A percentile compares a stretch with the other conserved stretches of the same genome.
Conservation (phyloP, 2,329 filamentous ascomycete genomes). For the Apiospora malaysiana region DNA sequence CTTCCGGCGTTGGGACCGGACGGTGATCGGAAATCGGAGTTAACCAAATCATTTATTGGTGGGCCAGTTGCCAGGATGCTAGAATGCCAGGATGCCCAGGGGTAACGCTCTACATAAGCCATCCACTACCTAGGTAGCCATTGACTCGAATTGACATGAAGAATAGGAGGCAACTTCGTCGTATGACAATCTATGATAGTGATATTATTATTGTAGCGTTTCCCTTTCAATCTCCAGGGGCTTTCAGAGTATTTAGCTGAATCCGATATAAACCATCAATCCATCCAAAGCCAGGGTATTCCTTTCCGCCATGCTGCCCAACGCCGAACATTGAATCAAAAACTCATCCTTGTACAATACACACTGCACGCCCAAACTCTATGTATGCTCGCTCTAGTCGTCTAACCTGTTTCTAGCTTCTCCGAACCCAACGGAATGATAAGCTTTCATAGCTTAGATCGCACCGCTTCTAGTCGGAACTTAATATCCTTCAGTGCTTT, state of each 20-base stretch:
- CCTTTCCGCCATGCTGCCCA: background rate
- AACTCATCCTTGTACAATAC: background rate
- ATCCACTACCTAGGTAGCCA: background rate
- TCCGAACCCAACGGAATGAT: background rate
- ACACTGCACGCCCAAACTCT: conserved; percentile 8
- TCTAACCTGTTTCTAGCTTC: background rate
- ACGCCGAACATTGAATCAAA: background rate
- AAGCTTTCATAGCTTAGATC: conserved; percentile 71
- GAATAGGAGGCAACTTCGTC: background rate
- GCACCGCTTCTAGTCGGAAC: conserved; percentile 88
- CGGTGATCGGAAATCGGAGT: background rate
- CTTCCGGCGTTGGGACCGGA: background rate
- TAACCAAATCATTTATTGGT: background rate
- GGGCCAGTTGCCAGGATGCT: background rate
- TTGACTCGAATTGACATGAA: no score
- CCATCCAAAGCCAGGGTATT: conserved; percentile 11
- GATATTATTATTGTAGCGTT: background rate
- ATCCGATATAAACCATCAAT: background rate
- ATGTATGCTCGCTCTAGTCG: conserved; percentile 3
- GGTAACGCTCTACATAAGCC: background rate
- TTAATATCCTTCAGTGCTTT: conserved; percentile 97
- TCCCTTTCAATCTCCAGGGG: background rate
- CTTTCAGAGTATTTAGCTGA: background rate
- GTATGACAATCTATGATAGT: background rate
- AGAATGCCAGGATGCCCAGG: conserved; percentile 3